Evolutionary conservation across 2,329 filamentous ascomycete genomes (phyloP).

Genomic region (Metarhizium guizhouense): DNA sequence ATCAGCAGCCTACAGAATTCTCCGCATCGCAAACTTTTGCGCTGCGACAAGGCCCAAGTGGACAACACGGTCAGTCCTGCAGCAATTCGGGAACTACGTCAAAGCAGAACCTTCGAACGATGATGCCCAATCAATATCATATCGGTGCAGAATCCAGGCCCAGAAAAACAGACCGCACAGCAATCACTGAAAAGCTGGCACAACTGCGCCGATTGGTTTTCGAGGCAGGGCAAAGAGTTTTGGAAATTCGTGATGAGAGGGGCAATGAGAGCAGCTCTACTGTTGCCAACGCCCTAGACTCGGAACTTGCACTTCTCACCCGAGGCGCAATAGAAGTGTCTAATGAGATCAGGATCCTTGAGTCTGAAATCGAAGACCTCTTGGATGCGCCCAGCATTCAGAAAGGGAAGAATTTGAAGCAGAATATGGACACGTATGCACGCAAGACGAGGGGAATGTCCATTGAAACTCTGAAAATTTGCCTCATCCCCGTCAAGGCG

Average conservation of each 20-base stretch:
- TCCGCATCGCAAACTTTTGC: background rate
- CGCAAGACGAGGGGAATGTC: slow-evolving; percentile 49
- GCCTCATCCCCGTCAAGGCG: slow-evolving; percentile 52
- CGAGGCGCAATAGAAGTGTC: slow-evolving; percentile 7
- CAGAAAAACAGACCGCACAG: slow-evolving; percentile 2
- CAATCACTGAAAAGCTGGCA: background rate
- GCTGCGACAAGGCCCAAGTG: background rate
- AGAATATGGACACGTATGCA: slow-evolving; percentile 41
- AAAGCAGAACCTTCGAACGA: background rate
- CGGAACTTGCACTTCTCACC: slow-evolving; percentile 20
- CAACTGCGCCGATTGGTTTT: slow-evolving; percentile 5
- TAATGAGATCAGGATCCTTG: slow-evolving; percentile 7
- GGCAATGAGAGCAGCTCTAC: background rate
- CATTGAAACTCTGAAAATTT: slow-evolving; percentile 44
- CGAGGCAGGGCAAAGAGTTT: slow-evolving; percentile 1
- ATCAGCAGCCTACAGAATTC: slow-evolving; percentile 6
- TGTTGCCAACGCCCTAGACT: slow-evolving; percentile 11
- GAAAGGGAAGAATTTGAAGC: slow-evolving; percentile 12
- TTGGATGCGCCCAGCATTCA: background rate
- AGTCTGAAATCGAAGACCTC: slow-evolving; percentile 7
- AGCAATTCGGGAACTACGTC: background rate
- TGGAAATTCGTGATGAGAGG: slow-evolving; percentile 5
- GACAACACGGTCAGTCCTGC: background rate
- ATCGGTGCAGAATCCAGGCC: background rate
- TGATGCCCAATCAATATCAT: background rate